Evolutionary conservation across 2,329 filamentous ascomycete genomes (phyloP), one percentile per base, ranked within the genome.

Genomic region (Hortaea sp.): DNA sequence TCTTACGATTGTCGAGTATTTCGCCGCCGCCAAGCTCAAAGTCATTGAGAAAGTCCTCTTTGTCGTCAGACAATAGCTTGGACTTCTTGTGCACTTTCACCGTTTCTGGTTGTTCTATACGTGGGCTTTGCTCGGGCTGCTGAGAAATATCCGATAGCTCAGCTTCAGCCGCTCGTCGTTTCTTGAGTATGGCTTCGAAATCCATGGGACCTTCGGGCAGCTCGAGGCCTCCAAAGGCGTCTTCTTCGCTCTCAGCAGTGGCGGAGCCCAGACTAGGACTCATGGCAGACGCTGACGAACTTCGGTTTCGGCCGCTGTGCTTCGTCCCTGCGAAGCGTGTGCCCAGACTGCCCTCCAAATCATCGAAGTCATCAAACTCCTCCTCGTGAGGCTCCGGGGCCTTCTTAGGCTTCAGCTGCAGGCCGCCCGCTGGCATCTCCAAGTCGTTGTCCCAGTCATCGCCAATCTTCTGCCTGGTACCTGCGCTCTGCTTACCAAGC

Each of bases 271-370:
- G 78, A 63, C 89, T 97, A 10, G 92, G 90, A 61, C 90, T 97
- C 64, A 95, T 77, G 29, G 87, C 86, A 35, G 89, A 95, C 32
- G 84, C 81, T 12, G 88, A 90, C 1, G 88, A 95, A 69, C 87
- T 92, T 58, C 87, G 81, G 58, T 82, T 81, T 42, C 87, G 80
- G n/a, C 75, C 77, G 59, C 90, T 87, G 57, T 87, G 81, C 53
- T 81, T 78, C 10, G 88, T 95, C 39, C 90, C 90, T 35, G 85
- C 89, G 67, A 89, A 90, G 47, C 90, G 79, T 39, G 90, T 94
- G 35, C 90, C 88, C 49, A 95, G 74, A 63, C 89, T 95, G 46
- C 88, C 89, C 67, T 97, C 92, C 85, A 90, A 94, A 61, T 95
- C 82, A 49, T 85, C 89, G 56, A 94, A 81, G 51, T 95, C 89